A percentile compares a stretch with the other conserved stretches of the same genome.
These are phyloP conservation scores for Tylopilus orsonianus DNA, from an alignment of 1,284 basidiomycete genomes.

Conservation along the genomic window DNA sequence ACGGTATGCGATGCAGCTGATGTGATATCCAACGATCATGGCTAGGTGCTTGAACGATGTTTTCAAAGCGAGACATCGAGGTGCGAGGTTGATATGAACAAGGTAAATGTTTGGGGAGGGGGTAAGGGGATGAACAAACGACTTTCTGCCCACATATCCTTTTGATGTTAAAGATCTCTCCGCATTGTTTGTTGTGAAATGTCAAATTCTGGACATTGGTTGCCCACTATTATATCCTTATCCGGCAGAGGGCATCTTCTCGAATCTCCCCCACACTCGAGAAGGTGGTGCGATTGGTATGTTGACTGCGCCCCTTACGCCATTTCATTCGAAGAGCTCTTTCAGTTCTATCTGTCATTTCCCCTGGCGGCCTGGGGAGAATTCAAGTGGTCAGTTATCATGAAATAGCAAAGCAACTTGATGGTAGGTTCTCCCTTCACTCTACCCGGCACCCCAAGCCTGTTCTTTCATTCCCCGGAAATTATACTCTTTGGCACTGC, in stretches of 20 bases:
- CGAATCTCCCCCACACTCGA: slow-evolving; percentile 16
- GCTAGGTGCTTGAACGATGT: slow-evolving; percentile 4
- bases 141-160: slow-evolving; percentile 13
- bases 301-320: slow-evolving; percentile 25
- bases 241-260: slow-evolving; percentile 21
- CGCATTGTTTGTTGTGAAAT: slow-evolving; percentile 37
- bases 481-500: slow-evolving; percentile 23
- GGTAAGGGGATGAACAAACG: slow-evolving; percentile 4
- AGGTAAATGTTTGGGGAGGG: slow-evolving; percentile 12
- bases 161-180: slow-evolving; percentile 27
- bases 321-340: slow-evolving; percentile 26
- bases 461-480: slow-evolving; percentile 31
- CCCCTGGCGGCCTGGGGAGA: slow-evolving; percentile 11
- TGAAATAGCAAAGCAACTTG: slow-evolving; percentile 9
- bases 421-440: slow-evolving; percentile 16
- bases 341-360: slow-evolving; percentile 14
- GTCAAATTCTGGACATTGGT: slow-evolving; percentile 24
- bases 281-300: slow-evolving; percentile 25
- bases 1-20: slow-evolving; percentile 20
- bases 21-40: slow-evolving; percentile 15
- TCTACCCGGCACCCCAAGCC: slow-evolving; percentile 10
- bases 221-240: slow-evolving; percentile 25
- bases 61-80: slow-evolving; percentile 22
- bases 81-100: slow-evolving; percentile 6
- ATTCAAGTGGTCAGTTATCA: slow-evolving; percentile 7